Base-by-base conservation (phyloP, 768 basidiomycete species). In the Lentinula edodes region DNA sequence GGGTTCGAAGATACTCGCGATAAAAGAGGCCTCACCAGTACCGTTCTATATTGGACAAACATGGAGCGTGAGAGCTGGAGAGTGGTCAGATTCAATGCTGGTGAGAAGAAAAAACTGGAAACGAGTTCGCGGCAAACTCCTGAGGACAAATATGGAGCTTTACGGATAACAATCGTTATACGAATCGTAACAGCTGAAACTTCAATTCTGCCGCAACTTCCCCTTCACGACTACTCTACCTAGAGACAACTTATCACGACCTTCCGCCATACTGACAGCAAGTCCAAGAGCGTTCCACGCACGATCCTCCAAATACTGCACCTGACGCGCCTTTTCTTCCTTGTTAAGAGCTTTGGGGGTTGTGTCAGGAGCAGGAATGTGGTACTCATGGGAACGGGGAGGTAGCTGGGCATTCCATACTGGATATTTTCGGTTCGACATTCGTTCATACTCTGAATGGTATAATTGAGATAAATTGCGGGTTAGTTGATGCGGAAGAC, bases 191-290 rank as follows among this genome's bases (percentile, higher is more conserved):
- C 28, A 28, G 5, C 20, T 23, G 28, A 6, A 23, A 32, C 20
- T 16, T 53, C 35, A 53, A 36, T 15, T 38, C 12, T 58, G 56
- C 56, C 61, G 18, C n/a, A 60, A 28, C 23, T 60, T 62, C 35
- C 66, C 65, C 56, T 61, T 68, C 48, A 66, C 62, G 16, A 63
- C 69, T 35, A 82, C 68, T 66, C 82, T 78, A 41, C 86, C 87
- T 58, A 88, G 70, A 5, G 73, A 78, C 53, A 89, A 57, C 18
- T 70, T 68, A 52, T 81, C 75, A 66, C 78, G 76, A 12, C 79
- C 83, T 68, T 89, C 87, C 20, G 85, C 86, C 78, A 89, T 78
- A 60, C 73, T 76, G 43, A 85, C 75, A 1, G 81, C 78, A 66
- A 87, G 80, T 23, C 80, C 78, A 1, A 88, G 66, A 34, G 80